Evolutionary conservation across 768 basidiomycete species (phyloP).

Genomic region (Hypsizygus marmoreus): DNA sequence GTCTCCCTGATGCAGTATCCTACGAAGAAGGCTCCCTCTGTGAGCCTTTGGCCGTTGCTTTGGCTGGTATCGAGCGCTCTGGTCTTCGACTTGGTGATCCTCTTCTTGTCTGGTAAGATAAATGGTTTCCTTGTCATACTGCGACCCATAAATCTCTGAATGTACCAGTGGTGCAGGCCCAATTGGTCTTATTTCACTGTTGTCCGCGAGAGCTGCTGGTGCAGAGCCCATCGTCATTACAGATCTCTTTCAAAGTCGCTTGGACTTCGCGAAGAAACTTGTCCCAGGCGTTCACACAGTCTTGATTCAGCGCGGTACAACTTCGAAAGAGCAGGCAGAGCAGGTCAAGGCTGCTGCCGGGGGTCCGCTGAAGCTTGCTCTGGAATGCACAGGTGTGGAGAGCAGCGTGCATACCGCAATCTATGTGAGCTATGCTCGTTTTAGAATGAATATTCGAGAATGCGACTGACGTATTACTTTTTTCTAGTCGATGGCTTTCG

Average conservation of each 20-base stretch:
- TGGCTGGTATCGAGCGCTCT: slow-evolving; percentile 68
- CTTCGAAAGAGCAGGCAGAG: slow-evolving; percentile 51
- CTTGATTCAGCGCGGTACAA: slow-evolving; percentile 48
- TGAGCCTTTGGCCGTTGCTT: slow-evolving; percentile 66
- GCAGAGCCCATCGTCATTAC: slow-evolving; percentile 73
- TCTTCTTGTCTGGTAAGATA: slow-evolving; percentile 55
- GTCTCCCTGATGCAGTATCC: slow-evolving; percentile 59
- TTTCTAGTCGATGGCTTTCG: slow-evolving; percentile 59
- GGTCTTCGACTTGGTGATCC: slow-evolving; percentile 67
- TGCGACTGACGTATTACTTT: too few relatives aligned
- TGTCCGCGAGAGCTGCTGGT: slow-evolving; percentile 67
- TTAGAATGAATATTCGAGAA: not conserved
- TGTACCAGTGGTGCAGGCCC: slow-evolving; percentile 61
- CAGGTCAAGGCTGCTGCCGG: slow-evolving; percentile 55
- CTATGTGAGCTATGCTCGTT: slow-evolving; percentile 39
- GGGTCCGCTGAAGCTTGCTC: slow-evolving; percentile 47
- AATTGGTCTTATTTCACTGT: slow-evolving; percentile 62
- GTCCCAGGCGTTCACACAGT: slow-evolving; percentile 61
- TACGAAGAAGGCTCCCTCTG: slow-evolving; percentile 72
- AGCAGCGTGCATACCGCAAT: slow-evolving; percentile 62
- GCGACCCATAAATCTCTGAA: not conserved
- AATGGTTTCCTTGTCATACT: not conserved
- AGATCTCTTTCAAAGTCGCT: slow-evolving; percentile 63
- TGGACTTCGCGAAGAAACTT: slow-evolving; percentile 66
- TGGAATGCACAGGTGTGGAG: slow-evolving; percentile 70